These are phyloP conservation scores for Rhodamnia argentea DNA, from an alignment of 345 rosid species.

Conservation along the genomic window DNA sequence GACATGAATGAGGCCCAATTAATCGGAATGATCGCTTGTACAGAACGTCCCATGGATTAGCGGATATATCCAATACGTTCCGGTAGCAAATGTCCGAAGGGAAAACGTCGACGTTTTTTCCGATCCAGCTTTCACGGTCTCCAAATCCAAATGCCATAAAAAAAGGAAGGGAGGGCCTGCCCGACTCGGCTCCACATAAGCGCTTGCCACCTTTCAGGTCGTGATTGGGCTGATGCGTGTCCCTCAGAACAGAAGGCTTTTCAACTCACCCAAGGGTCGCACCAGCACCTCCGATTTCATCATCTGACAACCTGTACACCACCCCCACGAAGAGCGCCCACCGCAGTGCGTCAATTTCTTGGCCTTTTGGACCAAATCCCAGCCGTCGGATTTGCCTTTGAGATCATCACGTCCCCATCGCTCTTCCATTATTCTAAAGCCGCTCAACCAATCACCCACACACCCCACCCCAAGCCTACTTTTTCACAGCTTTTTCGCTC, in stretches of 20 bases:
- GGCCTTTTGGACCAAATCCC: background rate
- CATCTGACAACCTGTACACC: background rate
- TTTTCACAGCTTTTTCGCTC: background rate
- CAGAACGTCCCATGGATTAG: no score
- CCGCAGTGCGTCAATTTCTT: background rate
- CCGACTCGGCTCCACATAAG: background rate
- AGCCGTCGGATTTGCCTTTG: background rate
- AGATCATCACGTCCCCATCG: background rate
- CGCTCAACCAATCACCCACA: background rate
- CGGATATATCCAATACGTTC: background rate
- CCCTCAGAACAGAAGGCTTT: background rate
- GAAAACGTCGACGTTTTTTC: background rate
- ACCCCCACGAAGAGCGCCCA: background rate
- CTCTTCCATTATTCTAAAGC: background rate
- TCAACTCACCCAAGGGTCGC: background rate
- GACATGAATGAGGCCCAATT: background rate
- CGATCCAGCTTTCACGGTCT: background rate
- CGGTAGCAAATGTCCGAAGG: background rate
- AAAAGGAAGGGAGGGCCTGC: background rate
- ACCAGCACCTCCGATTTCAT: background rate
- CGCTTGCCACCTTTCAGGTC: background rate
- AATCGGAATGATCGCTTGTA: background rate
- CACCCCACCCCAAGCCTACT: background rate
- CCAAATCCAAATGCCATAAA: background rate
- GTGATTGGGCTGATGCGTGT: background rate